phyloP scores from a whole-genome alignment of 306 rosid species.

The Abrus pulchellus region DNA sequence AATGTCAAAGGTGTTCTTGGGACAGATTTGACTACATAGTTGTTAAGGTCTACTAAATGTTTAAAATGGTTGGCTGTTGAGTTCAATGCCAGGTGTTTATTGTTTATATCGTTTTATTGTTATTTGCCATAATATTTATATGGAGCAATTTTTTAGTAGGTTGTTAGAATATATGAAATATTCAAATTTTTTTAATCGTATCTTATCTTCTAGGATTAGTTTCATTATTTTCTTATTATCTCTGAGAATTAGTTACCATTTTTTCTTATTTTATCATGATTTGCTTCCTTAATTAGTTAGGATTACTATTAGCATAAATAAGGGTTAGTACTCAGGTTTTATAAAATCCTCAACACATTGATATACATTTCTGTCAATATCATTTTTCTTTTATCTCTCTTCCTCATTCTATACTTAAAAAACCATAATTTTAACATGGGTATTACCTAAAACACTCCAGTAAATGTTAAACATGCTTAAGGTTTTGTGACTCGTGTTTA shows the following conservation, averaged over 20 bases:
- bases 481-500: background rate
- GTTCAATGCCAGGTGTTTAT: constrained; percentile 11
- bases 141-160: background rate
- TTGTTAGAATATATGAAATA: too few species aligned
- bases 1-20: constrained; percentile 48
- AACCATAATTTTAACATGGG: too few species aligned
- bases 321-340: too few species aligned
- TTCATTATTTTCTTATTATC: background rate
- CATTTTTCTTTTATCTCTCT: too few species aligned
- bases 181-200: background rate
- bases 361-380: too few species aligned
- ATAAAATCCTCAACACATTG: too few species aligned
- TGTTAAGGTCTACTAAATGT: constrained; percentile 37
- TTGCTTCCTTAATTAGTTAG: too few species aligned
- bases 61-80: constrained; percentile 19
- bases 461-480: constrained; percentile 1
- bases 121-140: background rate
- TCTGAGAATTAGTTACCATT: background rate
- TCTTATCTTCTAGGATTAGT: background rate
- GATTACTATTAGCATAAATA: too few species aligned
- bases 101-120: background rate
- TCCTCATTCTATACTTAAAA: too few species aligned
- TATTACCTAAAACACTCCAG: background rate
- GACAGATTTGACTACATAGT: constrained; percentile 43
- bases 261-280: background rate